Percentiles rank a stretch among this genome's conserved stretches.
phyloP scores from a whole-genome alignment of 495 filamentous ascomycete genomes.

The Staphylotrichum tortipilum region DNA sequence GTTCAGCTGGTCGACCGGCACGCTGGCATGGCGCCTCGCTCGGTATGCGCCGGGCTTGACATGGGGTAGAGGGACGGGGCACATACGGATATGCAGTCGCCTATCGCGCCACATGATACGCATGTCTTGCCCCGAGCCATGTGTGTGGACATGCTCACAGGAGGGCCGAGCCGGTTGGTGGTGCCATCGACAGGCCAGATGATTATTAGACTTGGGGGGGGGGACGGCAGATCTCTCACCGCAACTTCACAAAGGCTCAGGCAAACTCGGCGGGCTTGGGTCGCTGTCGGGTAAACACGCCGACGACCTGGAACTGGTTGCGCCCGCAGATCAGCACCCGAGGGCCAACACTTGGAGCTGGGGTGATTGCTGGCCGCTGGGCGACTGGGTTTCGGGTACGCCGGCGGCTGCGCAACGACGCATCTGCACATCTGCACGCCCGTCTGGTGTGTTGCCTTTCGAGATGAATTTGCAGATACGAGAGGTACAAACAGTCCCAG shows the following conservation, averaged over 20 bases:
- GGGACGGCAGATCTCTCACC: constrained; percentile 1
- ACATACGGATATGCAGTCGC: not conserved
- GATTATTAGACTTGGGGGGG: not conserved
- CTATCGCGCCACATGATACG: not conserved
- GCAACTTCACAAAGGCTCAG: constrained; percentile 9
- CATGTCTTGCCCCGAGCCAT: too few species aligned
- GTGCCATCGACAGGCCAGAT: too few species aligned
- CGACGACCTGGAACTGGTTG: too few species aligned
- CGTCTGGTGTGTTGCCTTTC: not conserved
- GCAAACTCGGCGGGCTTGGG: too few species aligned
- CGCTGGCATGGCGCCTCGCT: too few species aligned
- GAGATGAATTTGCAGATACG: constrained; percentile 1
- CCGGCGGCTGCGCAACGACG: too few species aligned
- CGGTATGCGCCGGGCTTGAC: too few species aligned
- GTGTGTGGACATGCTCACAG: too few species aligned
- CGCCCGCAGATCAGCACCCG: constrained; percentile 6
- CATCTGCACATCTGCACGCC: too few species aligned
- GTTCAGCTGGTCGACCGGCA: not conserved
- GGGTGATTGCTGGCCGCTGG: not conserved
- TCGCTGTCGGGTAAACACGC: too few species aligned
- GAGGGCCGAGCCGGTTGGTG: not conserved
- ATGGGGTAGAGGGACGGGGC: not conserved
- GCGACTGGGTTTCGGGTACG: not conserved
- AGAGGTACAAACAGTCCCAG: not conserved
- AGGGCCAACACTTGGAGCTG: not conserved